Percentiles rank a stretch among this genome's conserved stretches.
These are phyloP conservation scores for Kwoniella pini DNA, from an alignment of 768 basidiomycete species.

Conservation along the genomic window DNA sequence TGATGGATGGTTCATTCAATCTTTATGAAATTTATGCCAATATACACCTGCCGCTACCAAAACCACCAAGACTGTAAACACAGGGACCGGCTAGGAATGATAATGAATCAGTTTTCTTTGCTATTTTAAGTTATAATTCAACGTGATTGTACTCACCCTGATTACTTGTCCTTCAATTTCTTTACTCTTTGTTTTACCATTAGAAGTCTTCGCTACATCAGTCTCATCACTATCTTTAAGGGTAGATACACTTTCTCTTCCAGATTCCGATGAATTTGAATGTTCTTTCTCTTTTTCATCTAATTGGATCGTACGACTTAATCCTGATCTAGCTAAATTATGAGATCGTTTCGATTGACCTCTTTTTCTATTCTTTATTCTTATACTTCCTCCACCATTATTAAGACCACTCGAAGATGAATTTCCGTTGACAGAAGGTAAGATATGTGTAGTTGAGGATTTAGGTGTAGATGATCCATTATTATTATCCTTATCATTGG, in stretches of 20 bases:
- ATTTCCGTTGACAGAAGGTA: neutral
- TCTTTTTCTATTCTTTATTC: neutral
- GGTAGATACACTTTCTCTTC: conserved; percentile 22
- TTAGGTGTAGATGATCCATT: conserved; percentile 34
- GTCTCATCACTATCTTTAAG: conserved; percentile 31
- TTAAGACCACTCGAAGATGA: neutral
- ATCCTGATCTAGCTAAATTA: neutral
- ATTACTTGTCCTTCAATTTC: conserved; percentile 10
- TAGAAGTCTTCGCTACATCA: conserved; percentile 6
- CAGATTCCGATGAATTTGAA: conserved; percentile 18
- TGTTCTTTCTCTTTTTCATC: conserved; percentile 22
- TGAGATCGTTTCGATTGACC: neutral
- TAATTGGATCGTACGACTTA: neutral
- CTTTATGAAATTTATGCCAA: conserved; percentile 31
- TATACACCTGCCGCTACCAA: conserved; percentile 41
- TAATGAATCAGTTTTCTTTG: too few relatives aligned
- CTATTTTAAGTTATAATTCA: too few relatives aligned
- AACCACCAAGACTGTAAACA: conserved; percentile 42
- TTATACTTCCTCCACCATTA: neutral
- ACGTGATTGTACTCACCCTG: conserved; percentile 26
- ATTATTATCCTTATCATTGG: neutral
- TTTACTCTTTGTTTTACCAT: conserved; percentile 6
- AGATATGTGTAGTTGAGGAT: neutral
- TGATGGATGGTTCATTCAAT: too few relatives aligned
- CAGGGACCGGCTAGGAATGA: conserved; percentile 31